Percentiles rank a stretch among this genome's conserved stretches.
Conservation (phyloP, 2,329 filamentous ascomycete genomes). For the Onygenales sp. region DNA sequence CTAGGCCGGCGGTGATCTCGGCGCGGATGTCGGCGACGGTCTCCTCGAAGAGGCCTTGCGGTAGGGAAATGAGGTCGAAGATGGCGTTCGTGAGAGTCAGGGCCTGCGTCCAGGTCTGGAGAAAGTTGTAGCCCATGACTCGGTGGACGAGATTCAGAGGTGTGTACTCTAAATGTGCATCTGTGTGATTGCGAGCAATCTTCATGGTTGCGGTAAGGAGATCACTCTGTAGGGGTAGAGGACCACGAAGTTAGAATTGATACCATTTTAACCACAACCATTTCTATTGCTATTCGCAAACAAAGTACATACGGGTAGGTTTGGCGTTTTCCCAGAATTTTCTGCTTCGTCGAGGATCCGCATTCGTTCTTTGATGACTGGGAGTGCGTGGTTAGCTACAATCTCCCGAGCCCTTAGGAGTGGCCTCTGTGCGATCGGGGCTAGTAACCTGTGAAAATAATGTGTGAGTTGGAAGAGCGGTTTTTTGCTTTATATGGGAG, state of each 20-base stretch:
- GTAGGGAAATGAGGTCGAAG: conserved; percentile 11
- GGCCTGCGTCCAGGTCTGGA: conserved; percentile 5
- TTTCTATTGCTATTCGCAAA: no score
- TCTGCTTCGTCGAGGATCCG: conserved; percentile 5
- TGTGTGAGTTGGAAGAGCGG: background rate
- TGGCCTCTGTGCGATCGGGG: background rate
- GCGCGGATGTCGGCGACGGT: conserved; percentile 5
- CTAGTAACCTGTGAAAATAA: background rate
- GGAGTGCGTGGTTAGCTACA: conserved; percentile 1
- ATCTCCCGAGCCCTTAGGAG: background rate
- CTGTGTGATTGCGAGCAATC: conserved; percentile 9
- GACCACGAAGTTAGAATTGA: background rate
- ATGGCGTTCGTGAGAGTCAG: conserved; percentile 11
- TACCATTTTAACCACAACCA: no score
- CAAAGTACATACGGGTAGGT: background rate
- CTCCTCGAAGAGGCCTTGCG: conserved; percentile 4
- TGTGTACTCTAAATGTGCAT: conserved; percentile 6
- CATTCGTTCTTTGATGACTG: conserved; percentile 11
- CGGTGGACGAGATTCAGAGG: conserved; percentile 7
- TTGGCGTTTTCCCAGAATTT: background rate
- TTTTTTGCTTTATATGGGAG: background rate
- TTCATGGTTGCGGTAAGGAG: conserved; percentile 8
- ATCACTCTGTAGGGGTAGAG: conserved; percentile 3
- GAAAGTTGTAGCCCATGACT: conserved; percentile 6
- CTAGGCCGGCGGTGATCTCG: conserved; percentile 4